Evolutionary conservation across 495 filamentous ascomycete genomes (phyloP), one percentile per base, ranked within the genome.

Genomic region (Penicillium flavigenum): DNA sequence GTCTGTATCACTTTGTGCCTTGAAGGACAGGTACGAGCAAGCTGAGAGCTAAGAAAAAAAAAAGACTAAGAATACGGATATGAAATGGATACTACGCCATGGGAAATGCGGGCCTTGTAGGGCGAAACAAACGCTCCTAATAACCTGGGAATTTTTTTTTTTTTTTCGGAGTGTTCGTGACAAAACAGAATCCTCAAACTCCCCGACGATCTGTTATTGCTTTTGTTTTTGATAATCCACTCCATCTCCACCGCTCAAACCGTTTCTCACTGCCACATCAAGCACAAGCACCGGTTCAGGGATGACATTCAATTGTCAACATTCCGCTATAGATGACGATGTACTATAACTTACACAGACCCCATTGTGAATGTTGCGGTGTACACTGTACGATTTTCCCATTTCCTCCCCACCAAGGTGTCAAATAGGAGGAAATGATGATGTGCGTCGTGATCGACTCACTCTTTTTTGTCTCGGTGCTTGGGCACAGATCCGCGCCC

Each of bases 401-500:
- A 36, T 49, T 45, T 45, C 52, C 47, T 36, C 45, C 51, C 47
- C 49, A 54, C 42, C 20, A 32, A n/a, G 43, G 12, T 46, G 46
- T 48, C 59, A 50, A 67, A 67, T 64, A 62, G 54, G 57, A 62
- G 57, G 45, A 60, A 61, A 65, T 63, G 47, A 65, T 51, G 62
- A 65, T 63, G 48, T 59, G 59, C 59, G 58, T 65, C 55, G 52
- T 59, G 63, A 68, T 68, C 65, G 58, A 54, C 53, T 65, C 55
- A 63, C 60, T 57, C 20, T 67, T 17, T n/a, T 44, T 60, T 32
- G 45, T 38, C 36, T 43, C 34, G 22, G 0, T 29, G 32, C 56
- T 60, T 60, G 59, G 59, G 59, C 62, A 63, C 49, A 59, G 49
- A 58, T 51, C 62, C 29, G 36, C 34, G 45, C 53, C 64, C 42